Evolutionary conservation across 169 alveolate species (phyloP).

Genomic region (Prorocentrum cordatum): DNA sequence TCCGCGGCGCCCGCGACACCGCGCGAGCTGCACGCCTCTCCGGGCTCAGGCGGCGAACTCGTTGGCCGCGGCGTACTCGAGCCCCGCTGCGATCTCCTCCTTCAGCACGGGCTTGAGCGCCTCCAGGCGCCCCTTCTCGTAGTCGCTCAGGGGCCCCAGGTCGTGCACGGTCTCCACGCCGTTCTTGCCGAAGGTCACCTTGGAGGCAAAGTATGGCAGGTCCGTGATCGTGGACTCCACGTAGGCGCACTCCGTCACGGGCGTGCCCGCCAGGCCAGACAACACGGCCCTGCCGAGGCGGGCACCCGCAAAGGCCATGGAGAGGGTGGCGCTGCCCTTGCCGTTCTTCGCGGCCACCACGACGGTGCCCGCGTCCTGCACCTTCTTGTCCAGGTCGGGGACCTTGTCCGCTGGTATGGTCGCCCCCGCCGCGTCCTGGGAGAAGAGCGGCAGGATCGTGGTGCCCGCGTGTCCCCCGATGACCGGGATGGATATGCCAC

Average conservation of each 20-base stretch:
- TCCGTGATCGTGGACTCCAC: conserved; percentile 49
- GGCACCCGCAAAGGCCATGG: conserved; percentile 64
- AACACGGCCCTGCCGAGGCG: conserved; percentile 28
- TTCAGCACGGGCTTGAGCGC: conserved; percentile 33
- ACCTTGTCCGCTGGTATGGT: conserved; percentile 36
- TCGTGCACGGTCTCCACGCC: conserved; percentile 63
- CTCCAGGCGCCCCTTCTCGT: conserved; percentile 45
- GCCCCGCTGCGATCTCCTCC: conserved; percentile 60
- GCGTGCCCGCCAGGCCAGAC: background rate
- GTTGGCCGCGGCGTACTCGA: conserved; percentile 59
- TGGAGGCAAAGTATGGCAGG: conserved; percentile 58
- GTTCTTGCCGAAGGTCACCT: conserved; percentile 68
- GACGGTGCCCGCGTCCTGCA: conserved; percentile 69
- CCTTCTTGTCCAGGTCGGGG: conserved; percentile 69
- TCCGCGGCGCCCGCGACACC: too few species aligned
- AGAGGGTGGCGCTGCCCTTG: conserved; percentile 66
- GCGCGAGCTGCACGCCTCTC: conserved; percentile 49
- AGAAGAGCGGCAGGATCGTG: conserved; percentile 50
- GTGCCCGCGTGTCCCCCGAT: conserved; percentile 69
- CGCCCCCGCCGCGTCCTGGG: conserved; percentile 53
- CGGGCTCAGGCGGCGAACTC: conserved; percentile 60
- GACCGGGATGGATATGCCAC: conserved; percentile 22
- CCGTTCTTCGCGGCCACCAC: conserved; percentile 68
- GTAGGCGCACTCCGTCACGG: background rate
- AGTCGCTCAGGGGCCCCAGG: conserved; percentile 18